Base-by-base conservation (phyloP, 768 basidiomycete genomes). In the Phlegmacium glaucopus region DNA sequence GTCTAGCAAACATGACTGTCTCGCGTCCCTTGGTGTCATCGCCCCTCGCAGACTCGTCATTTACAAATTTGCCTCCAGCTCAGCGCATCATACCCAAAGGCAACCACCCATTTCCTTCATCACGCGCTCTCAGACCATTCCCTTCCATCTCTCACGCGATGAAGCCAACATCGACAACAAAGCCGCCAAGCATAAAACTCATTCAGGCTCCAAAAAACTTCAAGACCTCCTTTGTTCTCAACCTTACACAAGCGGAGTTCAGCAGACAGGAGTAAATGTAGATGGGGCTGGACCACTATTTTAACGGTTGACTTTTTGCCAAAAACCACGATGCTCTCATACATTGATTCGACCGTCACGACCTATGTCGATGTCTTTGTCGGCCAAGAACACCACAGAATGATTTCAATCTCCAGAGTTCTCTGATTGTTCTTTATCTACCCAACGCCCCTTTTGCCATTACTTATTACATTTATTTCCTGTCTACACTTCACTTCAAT, bases 171-270 rank as follows among this genome's bases (percentile, higher is more conserved):
- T 44, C 61, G 6, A 58, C 45, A 65, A 42, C 47, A 35, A 34
- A 49, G 35, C 35, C 50, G 47, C 72, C 71, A 79, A 70, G 83
- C 6, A 72, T 82, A 13, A 92, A 92, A 60, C 72, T 91, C 60
- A 90, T 93, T 48, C 78, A 89, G 62, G 85, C 87, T 9, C 87
- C 90, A 22, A 75, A 81, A 59, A 82, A 86, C 62, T 80, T 80
- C 66, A 77, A 79, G 62, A 72, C 74, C 40, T 80, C 78, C 32
- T 92, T 90, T 57, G 72, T 85, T 51, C 80, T 93, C 44, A 78
- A 91, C 65, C 75, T 93, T 48, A 90, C 90, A 0, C 90, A 90
- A 62, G 88, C 80, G 7, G 90, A 93, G 63, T 76, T 93, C 63
- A 78, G 87, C 65, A 74, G 87, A 58, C 83, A 83, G 66, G 71